Evolutionary conservation across 805 yeast genomes (phyloP).

Genomic region (Kuraishia piskuri): DNA sequence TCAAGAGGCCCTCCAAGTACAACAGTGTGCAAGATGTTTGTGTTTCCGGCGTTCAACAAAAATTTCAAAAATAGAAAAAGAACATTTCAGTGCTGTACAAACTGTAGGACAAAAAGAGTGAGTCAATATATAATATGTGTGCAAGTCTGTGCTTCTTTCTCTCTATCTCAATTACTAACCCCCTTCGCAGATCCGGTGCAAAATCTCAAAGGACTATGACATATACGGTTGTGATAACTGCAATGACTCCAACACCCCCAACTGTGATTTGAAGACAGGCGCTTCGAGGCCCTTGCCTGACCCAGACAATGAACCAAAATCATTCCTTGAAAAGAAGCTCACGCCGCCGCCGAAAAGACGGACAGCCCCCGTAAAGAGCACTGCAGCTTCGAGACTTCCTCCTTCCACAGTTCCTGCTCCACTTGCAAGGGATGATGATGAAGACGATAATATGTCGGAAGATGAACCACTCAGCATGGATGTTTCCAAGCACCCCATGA

Average conservation of each 20-base stretch:
- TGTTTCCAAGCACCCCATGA: not conserved
- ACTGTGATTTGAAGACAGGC: not conserved
- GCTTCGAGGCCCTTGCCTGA: not conserved
- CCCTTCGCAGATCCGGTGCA: conserved; percentile 7
- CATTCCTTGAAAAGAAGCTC: not conserved
- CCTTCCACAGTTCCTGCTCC: not conserved
- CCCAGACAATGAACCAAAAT: not conserved
- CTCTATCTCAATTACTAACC: not conserved
- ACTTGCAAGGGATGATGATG: not conserved
- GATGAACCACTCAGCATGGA: not conserved
- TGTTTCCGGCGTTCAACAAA: conserved; percentile 22
- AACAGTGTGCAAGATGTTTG: conserved; percentile 19
- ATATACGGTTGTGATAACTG: conserved; percentile 10
- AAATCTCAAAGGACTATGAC: conserved; percentile 9
- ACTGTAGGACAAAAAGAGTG: conserved; percentile 17
- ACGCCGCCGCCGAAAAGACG: not conserved
- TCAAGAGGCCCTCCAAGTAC: no score
- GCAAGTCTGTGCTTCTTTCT: not conserved
- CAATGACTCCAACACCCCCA: not conserved
- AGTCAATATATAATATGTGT: conserved; percentile 1
- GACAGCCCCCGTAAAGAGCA: not conserved
- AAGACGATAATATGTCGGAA: not conserved
- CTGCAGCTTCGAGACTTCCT: not conserved
- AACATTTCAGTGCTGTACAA: conserved; percentile 19
- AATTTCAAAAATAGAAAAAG: conserved; percentile 21